A percentile compares a stretch with the other conserved stretches of the same genome.
Evolutionary conservation across 306 rosid genomes (phyloP).

Genomic region (Pterocarpus santalinus): DNA sequence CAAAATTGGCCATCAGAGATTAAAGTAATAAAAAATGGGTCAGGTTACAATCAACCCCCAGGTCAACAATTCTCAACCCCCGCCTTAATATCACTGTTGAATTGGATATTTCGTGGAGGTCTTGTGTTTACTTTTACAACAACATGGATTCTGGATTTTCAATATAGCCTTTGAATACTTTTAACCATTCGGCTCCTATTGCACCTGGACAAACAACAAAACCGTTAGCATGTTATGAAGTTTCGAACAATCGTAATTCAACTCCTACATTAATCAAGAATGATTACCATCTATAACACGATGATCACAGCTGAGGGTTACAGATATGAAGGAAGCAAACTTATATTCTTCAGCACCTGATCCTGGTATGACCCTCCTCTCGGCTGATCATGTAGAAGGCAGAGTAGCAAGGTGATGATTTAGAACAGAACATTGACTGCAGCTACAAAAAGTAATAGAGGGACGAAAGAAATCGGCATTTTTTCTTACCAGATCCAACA

Average conservation of each 20-base stretch:
- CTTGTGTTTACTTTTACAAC: slow-evolving; percentile 59
- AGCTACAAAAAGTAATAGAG: slow-evolving; percentile 1
- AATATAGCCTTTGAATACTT: slow-evolving; percentile 89
- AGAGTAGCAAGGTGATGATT: slow-evolving; percentile 36
- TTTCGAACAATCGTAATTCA: neutral
- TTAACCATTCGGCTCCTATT: slow-evolving; percentile 94
- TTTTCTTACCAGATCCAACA: slow-evolving; percentile 84
- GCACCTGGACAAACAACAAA: slow-evolving; percentile 67
- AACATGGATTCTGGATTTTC: slow-evolving; percentile 96
- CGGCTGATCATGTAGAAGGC: slow-evolving; percentile 70
- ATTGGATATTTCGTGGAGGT: slow-evolving; percentile 25
- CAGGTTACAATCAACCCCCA: slow-evolving; percentile 53
- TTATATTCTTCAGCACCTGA: slow-evolving; percentile 72
- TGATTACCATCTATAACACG: slow-evolving; percentile 95
- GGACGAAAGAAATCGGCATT: neutral
- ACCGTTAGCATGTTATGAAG: slow-evolving; percentile 25
- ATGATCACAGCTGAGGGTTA: slow-evolving; percentile 94
- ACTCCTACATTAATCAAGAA: slow-evolving; percentile 1
- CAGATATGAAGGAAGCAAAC: slow-evolving; percentile 90
- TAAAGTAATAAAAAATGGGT: slow-evolving; percentile 33
- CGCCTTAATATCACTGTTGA: slow-evolving; percentile 42
- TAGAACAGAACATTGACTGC: slow-evolving; percentile 6
- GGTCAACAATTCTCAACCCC: slow-evolving; percentile 47
- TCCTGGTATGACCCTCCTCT: slow-evolving; percentile 92
- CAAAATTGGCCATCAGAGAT: slow-evolving; percentile 45